phyloP scores from a whole-genome alignment of 2,329 filamentous ascomycete species.

The Botrytis tulipae region DNA sequence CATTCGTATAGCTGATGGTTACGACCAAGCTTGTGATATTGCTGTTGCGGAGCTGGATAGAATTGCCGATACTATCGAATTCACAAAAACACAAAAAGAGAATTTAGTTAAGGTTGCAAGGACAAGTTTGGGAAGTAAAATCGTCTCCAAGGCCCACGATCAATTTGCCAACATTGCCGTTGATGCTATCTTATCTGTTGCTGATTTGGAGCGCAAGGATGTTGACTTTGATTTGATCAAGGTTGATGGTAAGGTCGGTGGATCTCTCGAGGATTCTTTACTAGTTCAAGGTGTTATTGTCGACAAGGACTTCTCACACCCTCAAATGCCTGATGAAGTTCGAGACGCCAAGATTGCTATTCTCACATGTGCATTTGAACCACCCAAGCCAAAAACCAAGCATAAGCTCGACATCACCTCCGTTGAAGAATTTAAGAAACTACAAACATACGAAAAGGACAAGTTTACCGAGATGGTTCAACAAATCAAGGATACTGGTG shows the following conservation, averaged over 20 bases:
- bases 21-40: slow-evolving; percentile 96
- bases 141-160: slow-evolving; percentile 97
- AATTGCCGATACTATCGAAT: slow-evolving; percentile 89
- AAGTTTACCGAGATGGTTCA: slow-evolving; percentile 99
- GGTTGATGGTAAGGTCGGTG: slow-evolving; percentile 97
- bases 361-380: slow-evolving; percentile 95
- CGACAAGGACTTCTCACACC: slow-evolving; percentile 99
- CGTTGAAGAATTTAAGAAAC: slow-evolving; percentile 97
- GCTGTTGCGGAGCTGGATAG: slow-evolving; percentile 88
- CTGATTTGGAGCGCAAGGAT: slow-evolving; percentile 92
- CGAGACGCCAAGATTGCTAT: slow-evolving; percentile 96
- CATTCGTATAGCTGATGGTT: slow-evolving; percentile 96
- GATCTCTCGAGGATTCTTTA: slow-evolving; percentile 86
- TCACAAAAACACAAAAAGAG: slow-evolving; percentile 72
- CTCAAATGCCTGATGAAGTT: slow-evolving; percentile 97
- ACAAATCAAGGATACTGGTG: slow-evolving; percentile 95
- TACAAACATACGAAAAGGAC: slow-evolving; percentile 91
- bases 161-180: slow-evolving; percentile 97
- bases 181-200: slow-evolving; percentile 93
- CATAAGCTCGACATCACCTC: slow-evolving; percentile 97
- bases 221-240: slow-evolving; percentile 99
- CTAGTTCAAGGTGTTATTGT: slow-evolving; percentile 97
- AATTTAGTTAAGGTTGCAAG: slow-evolving; percentile 94
- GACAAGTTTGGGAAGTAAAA: slow-evolving; percentile 96
- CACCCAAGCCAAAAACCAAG: slow-evolving; percentile 99